These are phyloP conservation scores for Plasmodium relictum DNA, from an alignment of 169 alveolate species.

Conservation along the genomic window DNA sequence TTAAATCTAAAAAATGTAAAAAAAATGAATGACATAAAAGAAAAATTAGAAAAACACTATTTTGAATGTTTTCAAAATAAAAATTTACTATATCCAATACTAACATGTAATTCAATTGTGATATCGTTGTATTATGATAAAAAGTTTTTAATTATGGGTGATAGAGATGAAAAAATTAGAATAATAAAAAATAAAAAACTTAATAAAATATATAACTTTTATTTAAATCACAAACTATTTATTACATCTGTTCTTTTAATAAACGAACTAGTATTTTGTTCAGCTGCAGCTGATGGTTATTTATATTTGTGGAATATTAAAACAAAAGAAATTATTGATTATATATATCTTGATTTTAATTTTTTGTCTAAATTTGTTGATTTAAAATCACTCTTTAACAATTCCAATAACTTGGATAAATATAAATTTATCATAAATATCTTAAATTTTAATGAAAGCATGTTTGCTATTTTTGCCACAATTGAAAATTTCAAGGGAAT, in stretches of 20 bases:
- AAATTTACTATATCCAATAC: conserved; percentile 19
- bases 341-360: conserved; percentile 25
- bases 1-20: background rate
- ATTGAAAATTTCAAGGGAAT: conserved; percentile 60
- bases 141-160: conserved; percentile 63
- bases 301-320: conserved; percentile 62
- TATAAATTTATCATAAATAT: conserved; percentile 51
- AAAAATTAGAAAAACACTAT: conserved; percentile 39
- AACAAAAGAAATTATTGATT: conserved; percentile 46
- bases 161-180: conserved; percentile 76
- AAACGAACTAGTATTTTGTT: conserved; percentile 31
- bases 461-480: conserved; percentile 20
- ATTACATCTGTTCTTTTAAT: conserved; percentile 51
- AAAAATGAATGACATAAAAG: conserved; percentile 26
- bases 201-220: conserved; percentile 62
- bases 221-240: conserved; percentile 65
- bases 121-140: conserved; percentile 55
- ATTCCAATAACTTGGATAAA: conserved; percentile 15
- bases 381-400: background rate
- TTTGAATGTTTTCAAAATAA: conserved; percentile 40
- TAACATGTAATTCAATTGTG: conserved; percentile 50
- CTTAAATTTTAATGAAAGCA: conserved; percentile 30
- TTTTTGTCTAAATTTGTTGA: conserved; percentile 34
- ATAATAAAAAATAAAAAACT: conserved; percentile 54
- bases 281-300: conserved; percentile 61